phyloP scores from a whole-genome alignment of 2,329 filamentous ascomycete species.

The Aspergillus aculeatus region DNA sequence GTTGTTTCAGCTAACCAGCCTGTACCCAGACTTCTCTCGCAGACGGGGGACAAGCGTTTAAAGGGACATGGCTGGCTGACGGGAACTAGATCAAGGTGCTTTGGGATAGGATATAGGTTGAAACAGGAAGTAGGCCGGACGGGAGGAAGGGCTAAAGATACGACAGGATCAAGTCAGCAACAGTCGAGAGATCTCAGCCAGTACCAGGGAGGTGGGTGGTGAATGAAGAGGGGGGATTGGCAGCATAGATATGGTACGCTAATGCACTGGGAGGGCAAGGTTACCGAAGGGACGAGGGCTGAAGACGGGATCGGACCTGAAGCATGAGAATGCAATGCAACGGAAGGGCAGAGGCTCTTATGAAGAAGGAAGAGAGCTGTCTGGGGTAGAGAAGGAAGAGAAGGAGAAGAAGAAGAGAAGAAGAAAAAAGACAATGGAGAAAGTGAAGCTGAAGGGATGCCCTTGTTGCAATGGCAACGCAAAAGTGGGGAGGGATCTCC shows the following conservation, averaged over 20 bases:
- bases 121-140: slow-evolving; percentile 11
- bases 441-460: slow-evolving; percentile 42
- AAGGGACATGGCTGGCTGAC: slow-evolving; percentile 30
- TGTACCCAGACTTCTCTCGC: slow-evolving; percentile 19
- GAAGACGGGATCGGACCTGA: slow-evolving; percentile 15
- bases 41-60: slow-evolving; percentile 20
- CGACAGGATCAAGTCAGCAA: slow-evolving; percentile 14
- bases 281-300: slow-evolving; percentile 20
- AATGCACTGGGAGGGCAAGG: slow-evolving; percentile 20
- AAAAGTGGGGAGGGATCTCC: slow-evolving; percentile 42
- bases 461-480: slow-evolving; percentile 45
- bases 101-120: slow-evolving; percentile 12
- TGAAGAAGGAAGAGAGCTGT: slow-evolving; percentile 17
- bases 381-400: slow-evolving; percentile 4
- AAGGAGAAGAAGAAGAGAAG: slow-evolving; percentile 26
- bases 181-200: slow-evolving; percentile 6
- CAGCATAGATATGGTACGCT: slow-evolving; percentile 18
- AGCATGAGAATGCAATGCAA: slow-evolving; percentile 23
- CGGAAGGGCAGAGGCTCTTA: slow-evolving; percentile 18
- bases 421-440: slow-evolving; percentile 30
- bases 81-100: slow-evolving; percentile 8
- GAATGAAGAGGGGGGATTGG: slow-evolving; percentile 9
- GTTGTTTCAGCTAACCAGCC: slow-evolving; percentile 22
- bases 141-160: slow-evolving; percentile 16
- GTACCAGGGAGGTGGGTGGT: background rate